Conservation (phyloP, 2,329 filamentous ascomycete species). For the Penicillium glabrum region DNA sequence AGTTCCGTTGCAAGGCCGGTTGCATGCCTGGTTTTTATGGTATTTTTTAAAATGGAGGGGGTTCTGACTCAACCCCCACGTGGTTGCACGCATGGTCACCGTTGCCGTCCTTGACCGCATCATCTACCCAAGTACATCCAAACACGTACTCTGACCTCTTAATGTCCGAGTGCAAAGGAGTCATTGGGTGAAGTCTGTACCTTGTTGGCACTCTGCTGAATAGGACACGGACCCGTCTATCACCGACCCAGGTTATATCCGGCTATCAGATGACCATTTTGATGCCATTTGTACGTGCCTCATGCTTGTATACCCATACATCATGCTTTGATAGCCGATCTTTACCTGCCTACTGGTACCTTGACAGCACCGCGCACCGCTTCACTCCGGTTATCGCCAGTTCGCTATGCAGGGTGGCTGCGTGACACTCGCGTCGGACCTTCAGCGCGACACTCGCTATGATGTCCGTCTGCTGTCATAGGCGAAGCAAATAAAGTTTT, state of each 20-base stretch:
- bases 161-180: not conserved
- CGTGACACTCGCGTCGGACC: conserved; percentile 3
- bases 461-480: not conserved
- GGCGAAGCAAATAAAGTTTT: not conserved
- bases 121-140: conserved; percentile 4
- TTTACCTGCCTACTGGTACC: not conserved
- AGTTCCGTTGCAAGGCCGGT: not conserved
- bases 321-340: not conserved
- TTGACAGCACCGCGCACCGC: not conserved
- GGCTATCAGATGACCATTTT: not conserved
- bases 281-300: not conserved
- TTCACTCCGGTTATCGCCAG: conserved; percentile 1
- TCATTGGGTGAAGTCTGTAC: not conserved
- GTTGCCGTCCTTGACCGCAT: conserved; percentile 9
- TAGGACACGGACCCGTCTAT: not conserved
- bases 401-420: conserved; percentile 1
- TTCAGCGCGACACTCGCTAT: conserved; percentile 9
- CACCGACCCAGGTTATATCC: not conserved
- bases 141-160: conserved; percentile 1
- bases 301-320: not conserved
- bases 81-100: conserved; percentile 10
- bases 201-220: not conserved
- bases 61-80: conserved; percentile 11
- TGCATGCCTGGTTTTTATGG: not conserved
- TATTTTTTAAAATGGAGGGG: not conserved